Base-by-base conservation (phyloP, 2,329 filamentous ascomycete species). In the Amphichorda felina region DNA sequence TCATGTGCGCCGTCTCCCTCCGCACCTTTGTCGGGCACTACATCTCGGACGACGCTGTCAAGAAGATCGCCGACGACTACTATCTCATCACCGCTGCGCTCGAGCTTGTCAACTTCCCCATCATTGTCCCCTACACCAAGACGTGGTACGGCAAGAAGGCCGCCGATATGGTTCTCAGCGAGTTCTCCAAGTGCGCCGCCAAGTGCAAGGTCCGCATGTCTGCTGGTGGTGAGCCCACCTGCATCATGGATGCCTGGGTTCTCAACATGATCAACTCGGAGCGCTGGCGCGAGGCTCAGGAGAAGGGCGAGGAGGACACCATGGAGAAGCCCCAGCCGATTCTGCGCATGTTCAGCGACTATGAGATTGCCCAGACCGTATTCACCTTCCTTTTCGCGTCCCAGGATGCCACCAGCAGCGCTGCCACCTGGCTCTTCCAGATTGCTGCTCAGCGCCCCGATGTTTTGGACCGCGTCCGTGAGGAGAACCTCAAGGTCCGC, bases 331-430 rank as follows among this genome's bases (percentile, higher is more conserved):
- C 89, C 35, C 62, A 75, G 15, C 83, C 82, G 47, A 56, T 94
- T 19, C 72, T 96, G 37, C 84, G 89, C 53, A 78, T 84, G 47
- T 96, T 95, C 61, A 79, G 72, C 59, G 84, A 96, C 55, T 82
- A 80, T 50, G 88, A 96, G 61, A 94, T 96, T 51, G 73, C 85
- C 38, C 84, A 91, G 68, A 95, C 89, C 17, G 58, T 96, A 51
- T 94, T 95, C 64, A 94, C 89, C 34, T 94, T 96, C 68, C 71
- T 96, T 41, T 96, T 96, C 61, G 89, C 91, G 41, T 95, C 88
- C 4, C 91, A 96, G 63, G 91, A 98, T 58, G 91, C 91, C 45
- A 95, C 91, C 42, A 91, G 82, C 63, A 93, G 85, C 51, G 89
- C 91, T 41, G 78, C 75, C 50, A 95, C 88, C 36, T 96, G 91